phyloP scores from a whole-genome alignment of 306 rosid genomes.

The Quercus berberidifolia region DNA sequence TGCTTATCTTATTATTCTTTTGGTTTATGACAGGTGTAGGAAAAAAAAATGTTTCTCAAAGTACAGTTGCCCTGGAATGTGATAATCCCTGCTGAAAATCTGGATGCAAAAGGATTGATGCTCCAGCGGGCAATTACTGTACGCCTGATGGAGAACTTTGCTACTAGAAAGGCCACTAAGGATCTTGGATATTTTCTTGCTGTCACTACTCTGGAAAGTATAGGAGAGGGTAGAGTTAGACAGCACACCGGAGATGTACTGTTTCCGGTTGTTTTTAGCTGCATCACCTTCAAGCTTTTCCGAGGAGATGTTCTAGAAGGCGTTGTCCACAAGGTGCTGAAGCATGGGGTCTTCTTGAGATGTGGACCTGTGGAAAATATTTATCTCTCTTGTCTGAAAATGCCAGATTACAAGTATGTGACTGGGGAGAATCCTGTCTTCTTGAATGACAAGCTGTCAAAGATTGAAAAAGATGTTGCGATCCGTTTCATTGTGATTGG shows the following conservation, averaged over 20 bases:
- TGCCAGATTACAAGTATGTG: constrained; percentile 67
- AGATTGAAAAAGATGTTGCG: constrained; percentile 53
- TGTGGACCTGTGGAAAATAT: constrained; percentile 80
- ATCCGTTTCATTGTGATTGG: constrained; percentile 77
- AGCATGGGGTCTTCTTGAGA: constrained; percentile 82
- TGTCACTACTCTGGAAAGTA: constrained; percentile 62
- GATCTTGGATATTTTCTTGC: constrained; percentile 79
- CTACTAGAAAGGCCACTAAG: constrained; percentile 64
- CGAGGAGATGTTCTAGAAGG: constrained; percentile 83
- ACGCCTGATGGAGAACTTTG: constrained; percentile 64
- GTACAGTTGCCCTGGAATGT: constrained; percentile 83
- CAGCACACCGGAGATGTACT: constrained; percentile 77
- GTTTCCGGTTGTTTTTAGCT: constrained; percentile 69
- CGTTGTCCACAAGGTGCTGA: constrained; percentile 71
- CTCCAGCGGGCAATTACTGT: constrained; percentile 62
- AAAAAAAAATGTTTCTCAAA: constrained; percentile 62
- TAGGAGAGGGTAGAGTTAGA: constrained; percentile 83
- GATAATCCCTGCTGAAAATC: constrained; percentile 63
- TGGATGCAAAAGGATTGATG: constrained; percentile 57
- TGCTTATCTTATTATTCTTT: constrained; percentile 10
- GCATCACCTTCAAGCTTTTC: constrained; percentile 70
- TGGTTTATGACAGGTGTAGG: constrained; percentile 26
- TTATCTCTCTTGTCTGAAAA: constrained; percentile 60
- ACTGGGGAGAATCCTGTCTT: constrained; percentile 75
- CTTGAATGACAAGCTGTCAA: constrained; percentile 47